These are phyloP conservation scores for Galerina marginata DNA, from an alignment of 768 basidiomycete species.

Conservation along the genomic window DNA sequence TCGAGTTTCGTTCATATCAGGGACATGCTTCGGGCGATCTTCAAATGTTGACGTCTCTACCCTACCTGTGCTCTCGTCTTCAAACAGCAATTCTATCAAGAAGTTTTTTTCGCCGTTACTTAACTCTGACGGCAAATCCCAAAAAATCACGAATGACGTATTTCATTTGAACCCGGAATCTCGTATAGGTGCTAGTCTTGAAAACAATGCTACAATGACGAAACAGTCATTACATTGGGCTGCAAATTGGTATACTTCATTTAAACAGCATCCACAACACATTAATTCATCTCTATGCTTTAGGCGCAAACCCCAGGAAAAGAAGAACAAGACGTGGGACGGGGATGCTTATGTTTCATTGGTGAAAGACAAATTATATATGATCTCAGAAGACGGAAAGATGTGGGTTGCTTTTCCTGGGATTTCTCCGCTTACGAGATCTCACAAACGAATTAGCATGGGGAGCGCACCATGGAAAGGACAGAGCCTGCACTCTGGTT, in stretches of 20 bases:
- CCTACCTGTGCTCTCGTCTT: background rate
- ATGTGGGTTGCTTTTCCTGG: slow-evolving; percentile 47
- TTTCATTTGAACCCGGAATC: background rate
- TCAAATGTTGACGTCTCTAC: background rate
- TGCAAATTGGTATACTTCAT: slow-evolving; percentile 58
- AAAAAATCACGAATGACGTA: background rate
- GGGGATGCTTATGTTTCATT: slow-evolving; percentile 71
- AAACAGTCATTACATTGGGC: slow-evolving; percentile 58
- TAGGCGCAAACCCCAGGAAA: slow-evolving; percentile 76
- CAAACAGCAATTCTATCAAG: slow-evolving; percentile 16
- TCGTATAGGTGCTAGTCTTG: background rate
- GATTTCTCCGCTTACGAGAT: background rate
- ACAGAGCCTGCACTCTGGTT: slow-evolving; percentile 51
- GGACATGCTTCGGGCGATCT: slow-evolving; percentile 58
- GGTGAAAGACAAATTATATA: slow-evolving; percentile 53
- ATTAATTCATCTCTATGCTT: slow-evolving; percentile 2
- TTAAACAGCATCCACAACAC: background rate
- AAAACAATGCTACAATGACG: background rate
- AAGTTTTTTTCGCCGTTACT: slow-evolving; percentile 32
- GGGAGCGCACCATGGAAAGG: slow-evolving; percentile 69
- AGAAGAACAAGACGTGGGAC: slow-evolving; percentile 89
- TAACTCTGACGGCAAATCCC: background rate
- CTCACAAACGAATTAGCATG: slow-evolving; percentile 44
- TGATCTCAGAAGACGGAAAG: slow-evolving; percentile 75
- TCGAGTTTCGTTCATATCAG: slow-evolving; percentile 62